Evolutionary conservation across 192 early-diverging fungal genomes (phyloP).

Genomic region (Lunasporangiospora selenospora): DNA sequence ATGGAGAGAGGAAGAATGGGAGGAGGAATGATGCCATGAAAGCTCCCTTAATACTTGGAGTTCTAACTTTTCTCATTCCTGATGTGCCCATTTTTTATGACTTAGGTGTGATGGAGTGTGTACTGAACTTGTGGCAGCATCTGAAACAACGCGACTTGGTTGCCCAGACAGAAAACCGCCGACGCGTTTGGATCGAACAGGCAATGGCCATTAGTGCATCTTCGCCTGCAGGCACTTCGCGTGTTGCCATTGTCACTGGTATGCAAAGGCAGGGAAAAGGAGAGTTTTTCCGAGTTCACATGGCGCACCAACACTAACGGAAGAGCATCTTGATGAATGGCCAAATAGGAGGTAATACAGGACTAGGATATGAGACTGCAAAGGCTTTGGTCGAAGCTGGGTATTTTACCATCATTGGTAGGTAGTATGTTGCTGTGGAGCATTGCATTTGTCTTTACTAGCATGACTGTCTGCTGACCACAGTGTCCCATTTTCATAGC

Average conservation of each 20-base stretch:
- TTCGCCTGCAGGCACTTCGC: conserved; percentile 17
- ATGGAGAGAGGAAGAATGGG: background rate
- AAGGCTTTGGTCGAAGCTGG: conserved; percentile 63
- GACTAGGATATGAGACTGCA: conserved; percentile 64
- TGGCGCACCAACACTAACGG: too few species aligned
- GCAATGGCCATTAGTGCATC: background rate
- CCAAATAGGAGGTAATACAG: conserved; percentile 61
- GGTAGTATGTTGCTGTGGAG: background rate
- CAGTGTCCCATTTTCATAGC: conserved; percentile 19
- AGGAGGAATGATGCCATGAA: background rate
- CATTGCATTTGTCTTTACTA: background rate
- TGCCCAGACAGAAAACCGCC: conserved; percentile 11
- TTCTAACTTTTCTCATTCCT: background rate
- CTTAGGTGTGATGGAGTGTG: conserved; percentile 38
- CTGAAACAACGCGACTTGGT: conserved; percentile 18
- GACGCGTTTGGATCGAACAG: conserved; percentile 40
- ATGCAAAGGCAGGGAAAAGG: too few species aligned
- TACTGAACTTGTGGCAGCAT: conserved; percentile 33
- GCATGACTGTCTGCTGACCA: too few species aligned
- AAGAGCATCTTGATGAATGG: too few species aligned
- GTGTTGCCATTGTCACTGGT: conserved; percentile 41
- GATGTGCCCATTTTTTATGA: background rate
- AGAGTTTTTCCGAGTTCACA: too few species aligned
- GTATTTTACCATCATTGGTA: conserved; percentile 55
- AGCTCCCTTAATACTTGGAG: background rate